Percentiles rank a stretch among this genome's conserved stretches.
Conservation (phyloP, 306 rosid species). For the Pyrus pyrifolia region DNA sequence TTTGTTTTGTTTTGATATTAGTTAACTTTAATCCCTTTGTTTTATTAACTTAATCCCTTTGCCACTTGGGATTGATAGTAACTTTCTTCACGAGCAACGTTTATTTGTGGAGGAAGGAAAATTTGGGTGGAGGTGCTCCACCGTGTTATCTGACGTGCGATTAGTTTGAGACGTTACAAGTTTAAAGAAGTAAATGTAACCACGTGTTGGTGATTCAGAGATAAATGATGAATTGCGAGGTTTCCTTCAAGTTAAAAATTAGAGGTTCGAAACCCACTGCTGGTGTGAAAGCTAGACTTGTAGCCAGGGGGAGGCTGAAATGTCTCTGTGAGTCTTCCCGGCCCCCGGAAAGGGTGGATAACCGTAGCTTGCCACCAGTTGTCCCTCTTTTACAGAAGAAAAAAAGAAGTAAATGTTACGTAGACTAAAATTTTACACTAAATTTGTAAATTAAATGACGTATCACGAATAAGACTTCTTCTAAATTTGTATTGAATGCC, state of each 20-base stretch:
- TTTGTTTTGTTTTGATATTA: neutral
- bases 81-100: neutral
- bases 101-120: neutral
- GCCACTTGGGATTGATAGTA: neutral
- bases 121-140: too few relatives aligned
- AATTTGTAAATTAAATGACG: too few relatives aligned
- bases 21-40: neutral
- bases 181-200: too few relatives aligned
- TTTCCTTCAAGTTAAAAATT: too few relatives aligned
- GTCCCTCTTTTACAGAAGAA: fast-evolving
- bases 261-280: fast-evolving
- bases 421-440: too few relatives aligned
- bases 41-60: neutral
- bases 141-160: too few relatives aligned
- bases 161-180: too few relatives aligned
- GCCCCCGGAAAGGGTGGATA: fast-evolving
- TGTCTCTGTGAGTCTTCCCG: fast-evolving
- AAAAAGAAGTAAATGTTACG: too few relatives aligned
- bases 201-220: fast-evolving
- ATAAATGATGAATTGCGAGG: fast-evolving
- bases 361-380: too few relatives aligned
- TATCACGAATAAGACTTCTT: too few relatives aligned
- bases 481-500: too few relatives aligned
- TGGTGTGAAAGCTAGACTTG: too few relatives aligned
- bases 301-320: fast-evolving